Conservation (phyloP, 2,329 filamentous ascomycete species). For the Apiospora kogelbergensis region DNA sequence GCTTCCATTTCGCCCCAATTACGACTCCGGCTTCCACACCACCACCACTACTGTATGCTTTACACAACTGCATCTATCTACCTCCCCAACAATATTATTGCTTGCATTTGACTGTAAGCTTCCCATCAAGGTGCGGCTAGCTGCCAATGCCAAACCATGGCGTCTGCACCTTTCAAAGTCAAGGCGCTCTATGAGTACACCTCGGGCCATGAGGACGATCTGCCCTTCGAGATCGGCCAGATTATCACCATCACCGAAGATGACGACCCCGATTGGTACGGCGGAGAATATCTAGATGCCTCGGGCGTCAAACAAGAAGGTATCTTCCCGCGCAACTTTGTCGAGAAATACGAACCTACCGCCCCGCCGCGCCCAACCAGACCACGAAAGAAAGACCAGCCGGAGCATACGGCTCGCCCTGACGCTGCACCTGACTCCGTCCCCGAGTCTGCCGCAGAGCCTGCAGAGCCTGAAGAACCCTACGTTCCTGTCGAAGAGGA, state of each 20-base stretch:
- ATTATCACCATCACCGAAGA: conserved; percentile 91
- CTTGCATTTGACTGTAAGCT: conserved; percentile 9
- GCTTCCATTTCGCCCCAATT: conserved; percentile 1
- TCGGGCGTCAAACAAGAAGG: conserved; percentile 75
- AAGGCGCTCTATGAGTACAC: conserved; percentile 94
- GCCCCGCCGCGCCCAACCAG: conserved; percentile 84
- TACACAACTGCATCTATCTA: neutral
- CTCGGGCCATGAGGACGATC: conserved; percentile 91
- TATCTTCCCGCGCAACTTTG: conserved; percentile 95
- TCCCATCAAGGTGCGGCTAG: conserved; percentile 20
- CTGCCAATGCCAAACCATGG: conserved; percentile 51
- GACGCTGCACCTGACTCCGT: conserved; percentile 29
- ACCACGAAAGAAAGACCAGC: conserved; percentile 65
- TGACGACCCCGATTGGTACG: conserved; percentile 93
- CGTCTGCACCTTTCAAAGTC: conserved; percentile 79
- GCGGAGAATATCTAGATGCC: conserved; percentile 80
- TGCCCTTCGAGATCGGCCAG: conserved; percentile 81
- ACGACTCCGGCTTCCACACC: neutral
- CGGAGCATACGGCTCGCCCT: conserved; percentile 26
- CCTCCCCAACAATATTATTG: neutral
- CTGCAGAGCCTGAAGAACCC: conserved; percentile 20
- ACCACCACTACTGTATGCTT: neutral
- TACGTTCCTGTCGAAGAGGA: conserved; percentile 30
- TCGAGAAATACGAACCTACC: conserved; percentile 91
- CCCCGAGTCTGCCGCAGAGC: conserved; percentile 22